Evolutionary conservation across 2,329 filamentous ascomycete species (phyloP), one percentile per base, ranked within the genome.

Genomic region (Fusarium palustre): DNA sequence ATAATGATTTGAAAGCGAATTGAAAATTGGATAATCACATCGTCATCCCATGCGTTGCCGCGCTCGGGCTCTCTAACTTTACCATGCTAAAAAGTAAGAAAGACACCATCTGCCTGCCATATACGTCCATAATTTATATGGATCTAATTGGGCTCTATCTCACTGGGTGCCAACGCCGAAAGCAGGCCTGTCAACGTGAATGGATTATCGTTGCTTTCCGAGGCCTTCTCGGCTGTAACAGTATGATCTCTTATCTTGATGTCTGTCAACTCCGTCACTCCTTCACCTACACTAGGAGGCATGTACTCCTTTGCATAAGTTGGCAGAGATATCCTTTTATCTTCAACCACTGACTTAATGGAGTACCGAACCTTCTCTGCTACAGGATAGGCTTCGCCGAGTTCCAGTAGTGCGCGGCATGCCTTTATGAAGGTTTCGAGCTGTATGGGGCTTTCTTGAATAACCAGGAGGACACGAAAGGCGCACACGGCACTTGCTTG

Each of bases 361-460:
- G 66, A 66, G 30, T 34, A 30, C 9, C 65, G 15, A 4, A 69
- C 65, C 3, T 69, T 24, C 9, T 53, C 34, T 4, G 66, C 66
- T 4, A 69, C 55, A 9, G 66, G 66, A 10, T 66, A 69, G 3
- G 55, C 28, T 18, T 61, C 65, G 12, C 55, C 33, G 1, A 69
- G 55, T 52, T 69, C 66, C 5, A 47, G 33, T 9, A 69, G 59
- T 4, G 55, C 66, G 12, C 50, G 50, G 4, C 65, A 69, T 34
- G 66, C 65, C 31, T 69, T 69, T 20, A 55, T 46, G 15, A 69
- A 69, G 1, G 66, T 61, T 39, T 69, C 66, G 22, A 69, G 65
- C 8, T 69, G 66, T 34, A 66, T 25, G 3, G 66, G 65, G 12
- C 33, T 57, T 42, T 68, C 20, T n/a, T 61, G 34, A 4, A 69